A percentile compares a stretch with the other conserved stretches of the same genome.
Conservation (phyloP, 2,329 filamentous ascomycete genomes). For the Simplicillium sp. region DNA sequence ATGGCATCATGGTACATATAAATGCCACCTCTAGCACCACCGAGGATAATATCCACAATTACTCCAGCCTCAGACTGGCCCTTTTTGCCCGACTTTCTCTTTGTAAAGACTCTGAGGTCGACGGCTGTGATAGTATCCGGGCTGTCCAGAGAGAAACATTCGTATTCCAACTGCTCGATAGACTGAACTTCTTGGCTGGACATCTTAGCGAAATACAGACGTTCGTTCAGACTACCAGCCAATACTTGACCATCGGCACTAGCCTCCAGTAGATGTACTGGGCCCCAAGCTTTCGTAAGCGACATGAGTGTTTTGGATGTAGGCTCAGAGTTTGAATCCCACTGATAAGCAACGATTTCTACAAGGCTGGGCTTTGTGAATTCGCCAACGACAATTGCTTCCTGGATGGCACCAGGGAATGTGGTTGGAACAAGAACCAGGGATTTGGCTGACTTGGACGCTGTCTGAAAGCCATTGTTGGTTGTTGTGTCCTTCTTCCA, state of each 20-base stretch:
- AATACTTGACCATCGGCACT: conserved; percentile 49
- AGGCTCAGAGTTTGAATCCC: conserved; percentile 16
- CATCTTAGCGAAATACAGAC: conserved; percentile 22
- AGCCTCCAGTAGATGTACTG: conserved; percentile 33
- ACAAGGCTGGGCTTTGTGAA: conserved; percentile 22
- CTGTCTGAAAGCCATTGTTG: conserved; percentile 29
- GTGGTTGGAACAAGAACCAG: conserved; percentile 31
- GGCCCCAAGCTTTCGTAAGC: conserved; percentile 23
- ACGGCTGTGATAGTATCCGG: conserved; percentile 58
- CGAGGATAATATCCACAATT: conserved; percentile 66
- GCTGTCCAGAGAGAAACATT: conserved; percentile 48
- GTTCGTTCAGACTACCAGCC: conserved; percentile 27
- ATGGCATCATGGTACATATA: conserved; percentile 74
- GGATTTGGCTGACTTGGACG: conserved; percentile 33
- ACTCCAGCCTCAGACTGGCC: conserved; percentile 16
- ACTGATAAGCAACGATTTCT: conserved; percentile 37
- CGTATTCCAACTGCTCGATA: conserved; percentile 30
- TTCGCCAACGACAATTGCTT: conserved; percentile 39
- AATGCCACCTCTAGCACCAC: conserved; percentile 67
- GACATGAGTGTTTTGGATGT: conserved; percentile 25
- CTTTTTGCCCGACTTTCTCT: conserved; percentile 11
- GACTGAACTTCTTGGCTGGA: conserved; percentile 12
- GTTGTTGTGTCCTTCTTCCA: conserved; percentile 42
- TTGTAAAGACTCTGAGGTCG: conserved; percentile 43
- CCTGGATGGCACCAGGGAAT: conserved; percentile 23